Evolutionary conservation across 345 rosid species (phyloP), one percentile per base, ranked within the genome.

Genomic region (Lepidium sativum): DNA sequence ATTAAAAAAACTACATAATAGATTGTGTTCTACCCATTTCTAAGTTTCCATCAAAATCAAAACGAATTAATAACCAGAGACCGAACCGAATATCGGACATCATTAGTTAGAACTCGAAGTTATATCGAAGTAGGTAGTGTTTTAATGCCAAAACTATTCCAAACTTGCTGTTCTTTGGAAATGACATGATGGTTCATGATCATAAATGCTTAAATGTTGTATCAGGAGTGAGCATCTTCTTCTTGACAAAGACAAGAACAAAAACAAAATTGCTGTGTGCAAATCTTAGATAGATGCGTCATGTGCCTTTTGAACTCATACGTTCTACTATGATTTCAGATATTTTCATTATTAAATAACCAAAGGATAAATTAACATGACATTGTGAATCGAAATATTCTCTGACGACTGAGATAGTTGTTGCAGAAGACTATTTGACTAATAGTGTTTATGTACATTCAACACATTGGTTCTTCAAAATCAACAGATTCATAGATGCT

Each of bases 381-480:
- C 61, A 54, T 65, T 54, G 43, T 65, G 61, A 42, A 54, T 54
- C 43, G 31, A 27, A 53, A 31, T 53, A 54, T 65, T 54, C 70
- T 42, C 43, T 42, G 42, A 42, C 40, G 39, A 23, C 13, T 51
- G 45, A 35, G 43, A 60, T 48, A 29, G 25, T 49, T 48, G 21
- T 71, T 55, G 59, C 70, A 64, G 45, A 39, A 42, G 67, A 69
- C 47, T 51, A 33, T 38, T 70, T 56, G 75, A 67, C 25, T 25
- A 39, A 21, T 21, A 49, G 38, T 59, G 55, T 73, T 21, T 67
- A 73, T 73, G 56, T 73, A 67, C 72, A 67, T 43, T 67, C 51
- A 12, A 67, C 72, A 60, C 77, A 73, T 60, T 67, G 60, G 39
- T 51, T 73, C 63, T 67, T 73, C 33, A 60, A 47, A 18, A 54